phyloP scores from a whole-genome alignment of 2,329 filamentous ascomycete species.

The Paecilomyces sp. region DNA sequence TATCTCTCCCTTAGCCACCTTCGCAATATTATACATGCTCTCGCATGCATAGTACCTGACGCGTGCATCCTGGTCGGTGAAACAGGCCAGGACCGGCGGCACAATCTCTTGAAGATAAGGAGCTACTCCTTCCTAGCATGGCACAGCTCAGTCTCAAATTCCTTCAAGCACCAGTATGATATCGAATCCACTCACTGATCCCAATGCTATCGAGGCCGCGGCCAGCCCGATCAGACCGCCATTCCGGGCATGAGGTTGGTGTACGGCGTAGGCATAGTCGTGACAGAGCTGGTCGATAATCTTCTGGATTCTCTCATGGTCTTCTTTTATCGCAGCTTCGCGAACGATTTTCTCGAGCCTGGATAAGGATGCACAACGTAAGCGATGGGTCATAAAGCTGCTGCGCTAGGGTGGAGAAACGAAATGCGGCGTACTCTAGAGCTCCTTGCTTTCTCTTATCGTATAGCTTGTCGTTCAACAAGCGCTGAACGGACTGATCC shows the following conservation, averaged over 20 bases:
- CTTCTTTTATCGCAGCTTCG: slow-evolving; percentile 67
- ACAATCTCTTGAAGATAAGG: slow-evolving; percentile 90
- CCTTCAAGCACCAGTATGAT: not conserved
- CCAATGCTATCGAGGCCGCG: slow-evolving; percentile 90
- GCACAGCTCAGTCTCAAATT: slow-evolving; percentile 6
- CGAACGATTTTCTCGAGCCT: slow-evolving; percentile 89
- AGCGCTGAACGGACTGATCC: slow-evolving; percentile 83
- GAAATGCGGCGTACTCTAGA: slow-evolving; percentile 64
- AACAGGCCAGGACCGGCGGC: slow-evolving; percentile 92
- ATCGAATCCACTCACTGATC: slow-evolving; percentile 59
- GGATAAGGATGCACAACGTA: slow-evolving; percentile 6
- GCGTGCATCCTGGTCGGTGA: slow-evolving; percentile 93
- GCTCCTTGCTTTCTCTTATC: slow-evolving; percentile 96
- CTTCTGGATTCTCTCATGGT: slow-evolving; percentile 72
- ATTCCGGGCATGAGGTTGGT: slow-evolving; percentile 93
- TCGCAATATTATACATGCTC: slow-evolving; percentile 99
- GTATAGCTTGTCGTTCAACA: slow-evolving; percentile 96
- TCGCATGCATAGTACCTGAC: slow-evolving; percentile 98
- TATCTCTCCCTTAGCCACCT: slow-evolving; percentile 97
- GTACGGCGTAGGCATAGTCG: slow-evolving; percentile 94
- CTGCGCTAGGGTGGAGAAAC: not conserved
- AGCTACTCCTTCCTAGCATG: slow-evolving; percentile 66
- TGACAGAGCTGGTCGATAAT: slow-evolving; percentile 96
- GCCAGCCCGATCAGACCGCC: slow-evolving; percentile 92
- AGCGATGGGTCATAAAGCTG: slow-evolving; percentile 1